A percentile compares a stretch with the other conserved stretches of the same genome.
Conservation (phyloP, 2,329 filamentous ascomycete genomes). For the Pseudocercospora musae region DNA sequence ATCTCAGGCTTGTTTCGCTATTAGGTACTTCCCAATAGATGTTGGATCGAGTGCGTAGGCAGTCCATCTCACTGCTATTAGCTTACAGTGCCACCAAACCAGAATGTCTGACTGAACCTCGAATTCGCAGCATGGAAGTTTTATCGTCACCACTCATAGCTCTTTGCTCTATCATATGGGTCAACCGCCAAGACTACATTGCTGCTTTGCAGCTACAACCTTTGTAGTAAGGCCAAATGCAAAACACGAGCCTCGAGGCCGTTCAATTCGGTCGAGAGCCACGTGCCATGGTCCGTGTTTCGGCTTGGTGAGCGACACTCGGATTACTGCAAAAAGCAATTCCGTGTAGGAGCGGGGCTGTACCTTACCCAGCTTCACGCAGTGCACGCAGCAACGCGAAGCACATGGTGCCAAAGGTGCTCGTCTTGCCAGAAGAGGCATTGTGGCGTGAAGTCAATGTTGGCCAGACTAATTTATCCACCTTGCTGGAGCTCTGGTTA, state of each 20-base stretch:
- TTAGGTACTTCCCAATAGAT: neutral
- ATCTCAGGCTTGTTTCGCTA: neutral
- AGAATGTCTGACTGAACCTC: neutral
- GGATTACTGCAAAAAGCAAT: neutral
- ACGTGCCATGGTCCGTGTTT: neutral
- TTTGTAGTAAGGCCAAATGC: neutral
- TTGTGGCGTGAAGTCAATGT: neutral
- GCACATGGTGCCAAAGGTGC: neutral
- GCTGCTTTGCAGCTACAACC: too few relatives aligned
- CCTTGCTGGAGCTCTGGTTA: constrained; percentile 1
- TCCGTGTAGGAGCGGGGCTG: neutral
- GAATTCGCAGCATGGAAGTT: neutral
- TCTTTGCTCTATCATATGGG: neutral
- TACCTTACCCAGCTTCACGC: constrained; percentile 2
- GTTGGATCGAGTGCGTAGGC: neutral
- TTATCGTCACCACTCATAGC: neutral
- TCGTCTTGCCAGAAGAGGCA: constrained; percentile 1
- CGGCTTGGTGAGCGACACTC: neutral
- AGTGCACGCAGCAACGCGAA: neutral
- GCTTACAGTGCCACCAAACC: too few relatives aligned
- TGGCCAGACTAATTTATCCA: neutral
- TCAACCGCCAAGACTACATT: neutral
- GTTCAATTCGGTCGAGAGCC: neutral
- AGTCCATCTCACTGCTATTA: too few relatives aligned
- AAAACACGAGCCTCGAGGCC: neutral